Conservation (phyloP, 1,284 basidiomycete species). For the Fistulina hepatica region DNA sequence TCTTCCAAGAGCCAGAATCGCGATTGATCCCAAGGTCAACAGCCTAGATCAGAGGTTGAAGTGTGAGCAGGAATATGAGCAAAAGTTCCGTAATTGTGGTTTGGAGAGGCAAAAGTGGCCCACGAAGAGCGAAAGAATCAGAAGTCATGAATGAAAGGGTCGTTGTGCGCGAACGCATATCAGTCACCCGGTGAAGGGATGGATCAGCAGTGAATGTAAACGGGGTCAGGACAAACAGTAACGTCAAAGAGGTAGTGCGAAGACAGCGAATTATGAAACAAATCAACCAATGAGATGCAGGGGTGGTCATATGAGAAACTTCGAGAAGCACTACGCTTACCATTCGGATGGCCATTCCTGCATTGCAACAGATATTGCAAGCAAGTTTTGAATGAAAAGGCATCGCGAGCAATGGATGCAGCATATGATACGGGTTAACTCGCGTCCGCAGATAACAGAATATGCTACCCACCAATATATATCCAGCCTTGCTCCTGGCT, state of each 20-base stretch:
- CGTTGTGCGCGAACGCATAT: no score
- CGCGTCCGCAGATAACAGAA: slow-evolving; percentile 4
- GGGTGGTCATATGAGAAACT: slow-evolving; percentile 1
- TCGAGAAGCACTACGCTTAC: slow-evolving; percentile 25
- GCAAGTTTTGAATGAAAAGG: neutral
- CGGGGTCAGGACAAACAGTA: no score
- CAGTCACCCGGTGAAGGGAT: no score
- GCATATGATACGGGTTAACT: slow-evolving; percentile 11
- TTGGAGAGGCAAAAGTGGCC: no score
- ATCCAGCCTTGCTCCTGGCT: slow-evolving; percentile 75
- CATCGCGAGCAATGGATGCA: slow-evolving; percentile 3
- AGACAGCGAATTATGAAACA: no score
- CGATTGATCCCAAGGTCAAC: slow-evolving; percentile 77
- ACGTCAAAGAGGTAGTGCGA: no score
- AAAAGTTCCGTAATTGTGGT: no score
- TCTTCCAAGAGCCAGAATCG: slow-evolving; percentile 67
- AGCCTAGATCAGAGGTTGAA: slow-evolving; percentile 39
- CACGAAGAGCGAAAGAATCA: no score
- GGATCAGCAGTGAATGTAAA: no score
- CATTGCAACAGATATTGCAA: slow-evolving; percentile 8
- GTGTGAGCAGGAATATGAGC: neutral
- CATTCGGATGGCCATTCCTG: slow-evolving; percentile 71
- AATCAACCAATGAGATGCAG: no score
- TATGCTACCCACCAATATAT: slow-evolving; percentile 46
- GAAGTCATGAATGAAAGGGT: no score